Conservation (phyloP, 495 filamentous ascomycete genomes). For the Aspergillus heteromorphus region DNA sequence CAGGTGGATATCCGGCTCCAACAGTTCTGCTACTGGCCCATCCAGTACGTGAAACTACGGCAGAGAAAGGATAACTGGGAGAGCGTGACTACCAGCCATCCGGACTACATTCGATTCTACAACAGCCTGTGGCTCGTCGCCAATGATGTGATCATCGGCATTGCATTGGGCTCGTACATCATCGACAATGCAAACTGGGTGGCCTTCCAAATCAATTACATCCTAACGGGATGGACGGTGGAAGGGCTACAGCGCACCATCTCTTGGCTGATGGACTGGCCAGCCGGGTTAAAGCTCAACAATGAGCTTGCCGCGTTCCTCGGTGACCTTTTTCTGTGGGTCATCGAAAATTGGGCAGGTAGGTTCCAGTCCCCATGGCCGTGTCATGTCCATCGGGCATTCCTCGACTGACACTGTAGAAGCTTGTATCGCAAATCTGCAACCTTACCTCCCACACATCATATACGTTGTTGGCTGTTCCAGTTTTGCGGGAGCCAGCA, state of each 20-base stretch:
- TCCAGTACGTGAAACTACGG: constrained; percentile 88
- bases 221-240: constrained; percentile 79
- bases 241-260: constrained; percentile 86
- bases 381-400: neutral
- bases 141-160: constrained; percentile 98
- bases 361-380: constrained; percentile 15
- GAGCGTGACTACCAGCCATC: constrained; percentile 89
- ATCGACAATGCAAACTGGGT: constrained; percentile 90
- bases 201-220: constrained; percentile 70
- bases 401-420: constrained; percentile 14
- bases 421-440: constrained; percentile 70
- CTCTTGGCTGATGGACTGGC: constrained; percentile 92
- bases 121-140: constrained; percentile 98
- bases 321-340: constrained; percentile 93
- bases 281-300: constrained; percentile 97
- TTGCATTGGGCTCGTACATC: constrained; percentile 92
- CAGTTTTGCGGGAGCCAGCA: constrained; percentile 89
- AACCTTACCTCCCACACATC: constrained; percentile 74
- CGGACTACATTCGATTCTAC: constrained; percentile 98
- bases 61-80: constrained; percentile 89
- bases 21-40: constrained; percentile 98
- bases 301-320: constrained; percentile 90
- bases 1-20: constrained; percentile 96
- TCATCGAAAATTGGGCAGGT: constrained; percentile 96
- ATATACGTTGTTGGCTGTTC: constrained; percentile 94